Base-by-base conservation (phyloP, 768 basidiomycete species). In the Kwoniella pini region DNA sequence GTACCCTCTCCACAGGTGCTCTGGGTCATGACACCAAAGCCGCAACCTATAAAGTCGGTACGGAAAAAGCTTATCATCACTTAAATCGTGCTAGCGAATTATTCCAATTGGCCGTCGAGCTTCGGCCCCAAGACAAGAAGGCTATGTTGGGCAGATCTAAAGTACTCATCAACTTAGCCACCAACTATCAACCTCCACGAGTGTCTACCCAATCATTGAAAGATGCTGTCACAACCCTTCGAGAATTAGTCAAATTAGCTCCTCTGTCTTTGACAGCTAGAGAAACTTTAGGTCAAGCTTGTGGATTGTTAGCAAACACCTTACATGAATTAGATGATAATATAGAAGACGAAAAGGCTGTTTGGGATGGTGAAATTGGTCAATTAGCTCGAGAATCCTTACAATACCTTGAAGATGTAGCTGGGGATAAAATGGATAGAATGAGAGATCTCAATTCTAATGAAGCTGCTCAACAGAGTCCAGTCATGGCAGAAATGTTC, bases 31-130 rank as follows among this genome's bases (percentile, higher is more conserved):
- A 72, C 49, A 60, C 64, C 31, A 77, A 74, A 65, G 55, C 75
- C 17, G 60, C 56, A 12, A 65, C 71, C 5, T 77, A 74, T 60
- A 60, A 68, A 30, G 62, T 68, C 27, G 75, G 71, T 3, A 73
- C 69, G 24, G 75, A 77, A 38, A 74, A 77, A 51, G 73, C 77
- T 0, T 69, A 73, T 45, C 77, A 79, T 46, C 75, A 77, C 48
- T 68, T 74, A 21, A 65, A 62, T 19, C 71, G 75, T 27, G 69
- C 77, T n/a, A 62, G 60, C 33, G 76, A 79, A 19, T 68, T 74
- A 17, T 74, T 75, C 52, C 45, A 27, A 12, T 60, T 58, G 2
- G 74, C 74, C 3, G 55, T 79, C 3, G 50, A 60, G 7, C 62
- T 65, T 38, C 63, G 63, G 24, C 71, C 71, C 1, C 45, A 57